These are phyloP conservation scores for Ochetophila trinervis DNA, from an alignment of 306 rosid genomes.

Conservation along the genomic window DNA sequence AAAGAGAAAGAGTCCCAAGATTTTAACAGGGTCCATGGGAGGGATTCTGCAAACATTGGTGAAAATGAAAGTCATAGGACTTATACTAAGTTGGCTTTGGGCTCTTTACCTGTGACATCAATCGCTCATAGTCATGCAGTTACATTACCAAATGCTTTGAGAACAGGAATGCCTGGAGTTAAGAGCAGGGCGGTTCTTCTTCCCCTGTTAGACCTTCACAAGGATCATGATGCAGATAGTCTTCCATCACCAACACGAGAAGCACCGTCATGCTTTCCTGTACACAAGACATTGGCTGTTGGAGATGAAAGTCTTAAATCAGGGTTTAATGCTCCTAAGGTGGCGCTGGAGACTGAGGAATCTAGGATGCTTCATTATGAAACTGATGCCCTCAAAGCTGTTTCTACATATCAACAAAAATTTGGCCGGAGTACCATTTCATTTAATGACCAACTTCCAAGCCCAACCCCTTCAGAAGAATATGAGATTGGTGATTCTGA, in stretches of 20 bases:
- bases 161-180: conserved; percentile 45
- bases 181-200: conserved; percentile 65
- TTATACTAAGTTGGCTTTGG: conserved; percentile 38
- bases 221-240: conserved; percentile 91
- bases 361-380: conserved; percentile 63
- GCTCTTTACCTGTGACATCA: conserved; percentile 18
- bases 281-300: conserved; percentile 36
- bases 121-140: conserved; percentile 15
- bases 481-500: conserved; percentile 48
- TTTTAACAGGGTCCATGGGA: conserved; percentile 25
- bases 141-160: conserved; percentile 29
- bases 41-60: conserved; percentile 25
- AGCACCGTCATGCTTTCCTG: conserved; percentile 48
- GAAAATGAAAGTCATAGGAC: conserved; percentile 26
- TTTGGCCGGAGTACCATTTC: conserved; percentile 74
- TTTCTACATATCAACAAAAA: conserved; percentile 90
- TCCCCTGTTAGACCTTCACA: conserved; percentile 91
- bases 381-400: conserved; percentile 85
- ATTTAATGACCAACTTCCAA: conserved; percentile 73
- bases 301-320: conserved; percentile 39
- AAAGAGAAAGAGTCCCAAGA: conserved; percentile 27
- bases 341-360: conserved; percentile 33
- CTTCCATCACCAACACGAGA: conserved; percentile 96
- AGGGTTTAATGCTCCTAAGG: conserved; percentile 34
- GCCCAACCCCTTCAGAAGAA: conserved; percentile 97